Evolutionary conservation across 2,329 filamentous ascomycete species (phyloP).

Genomic region (Metarhizium rileyi): DNA sequence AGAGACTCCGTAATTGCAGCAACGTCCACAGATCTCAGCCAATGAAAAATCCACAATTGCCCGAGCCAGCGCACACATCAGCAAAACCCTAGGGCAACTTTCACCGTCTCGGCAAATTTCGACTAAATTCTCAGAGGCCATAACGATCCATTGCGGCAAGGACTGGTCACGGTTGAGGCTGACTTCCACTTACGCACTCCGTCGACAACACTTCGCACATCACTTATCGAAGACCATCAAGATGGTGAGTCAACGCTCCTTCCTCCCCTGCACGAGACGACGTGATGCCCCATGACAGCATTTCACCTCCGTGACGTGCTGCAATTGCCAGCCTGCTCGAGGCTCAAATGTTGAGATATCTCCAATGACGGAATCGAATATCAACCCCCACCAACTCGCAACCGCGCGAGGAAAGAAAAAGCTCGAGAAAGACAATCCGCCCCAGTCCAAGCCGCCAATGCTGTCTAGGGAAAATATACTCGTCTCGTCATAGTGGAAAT

Average conservation of each 20-base stretch:
- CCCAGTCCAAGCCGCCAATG: background rate
- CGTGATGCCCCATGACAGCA: background rate
- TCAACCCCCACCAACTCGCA: background rate
- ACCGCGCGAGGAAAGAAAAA: background rate
- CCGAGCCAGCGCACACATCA: conserved; percentile 14
- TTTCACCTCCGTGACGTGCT: background rate
- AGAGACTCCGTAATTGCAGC: background rate
- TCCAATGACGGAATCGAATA: background rate
- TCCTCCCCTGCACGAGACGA: conserved; percentile 1
- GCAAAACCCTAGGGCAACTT: conserved; percentile 28
- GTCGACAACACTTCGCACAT: conserved; percentile 32
- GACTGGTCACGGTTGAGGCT: conserved; percentile 25
- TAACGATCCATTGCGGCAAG: conserved; percentile 24
- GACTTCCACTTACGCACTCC: conserved; percentile 24
- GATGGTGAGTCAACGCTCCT: conserved; percentile 34
- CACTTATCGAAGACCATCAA: conserved; percentile 33
- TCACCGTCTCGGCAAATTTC: conserved; percentile 26
- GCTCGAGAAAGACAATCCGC: background rate
- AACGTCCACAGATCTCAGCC: conserved; percentile 1
- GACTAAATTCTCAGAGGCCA: conserved; percentile 21
- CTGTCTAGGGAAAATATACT: background rate
- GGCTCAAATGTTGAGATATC: background rate
- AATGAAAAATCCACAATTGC: conserved; percentile 3
- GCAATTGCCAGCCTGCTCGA: background rate
- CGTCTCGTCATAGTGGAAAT: background rate